A percentile compares a stretch with the other conserved stretches of the same genome.
phyloP scores from a whole-genome alignment of 305 asterid genomes.

The Solanum hybrid region DNA sequence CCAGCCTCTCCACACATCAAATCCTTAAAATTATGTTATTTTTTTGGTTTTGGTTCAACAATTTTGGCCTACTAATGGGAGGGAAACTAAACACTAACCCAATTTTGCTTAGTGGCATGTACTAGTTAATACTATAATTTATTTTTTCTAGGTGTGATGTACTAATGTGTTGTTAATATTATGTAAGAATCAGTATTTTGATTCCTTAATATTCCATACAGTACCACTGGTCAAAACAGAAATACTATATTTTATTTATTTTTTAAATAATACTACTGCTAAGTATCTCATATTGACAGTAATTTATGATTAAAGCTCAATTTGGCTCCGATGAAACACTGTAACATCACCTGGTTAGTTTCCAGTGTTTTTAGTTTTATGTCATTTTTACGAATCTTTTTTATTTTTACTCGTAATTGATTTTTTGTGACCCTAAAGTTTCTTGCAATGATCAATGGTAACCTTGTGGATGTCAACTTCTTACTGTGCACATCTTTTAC shows the following conservation, averaged over 20 bases:
- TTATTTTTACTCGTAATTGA: background rate
- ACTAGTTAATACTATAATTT: background rate
- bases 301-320: background rate
- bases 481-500: background rate
- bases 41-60: background rate
- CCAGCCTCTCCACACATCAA: background rate
- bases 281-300: background rate
- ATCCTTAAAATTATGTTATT: background rate
- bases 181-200: background rate
- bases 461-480: background rate
- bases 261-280: background rate
- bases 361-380: too few species aligned
- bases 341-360: background rate
- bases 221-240: background rate
- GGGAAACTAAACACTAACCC: background rate
- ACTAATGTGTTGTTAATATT: background rate
- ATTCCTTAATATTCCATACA: background rate
- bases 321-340: background rate
- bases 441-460: background rate
- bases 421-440: background rate
- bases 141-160: background rate
- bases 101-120: slow-evolving; percentile 2
- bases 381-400: background rate
- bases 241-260: background rate
- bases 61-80: background rate